These are phyloP conservation scores for Globisporangium emineosum DNA, from an alignment of 352 stramenopile species.

Conservation along the genomic window DNA sequence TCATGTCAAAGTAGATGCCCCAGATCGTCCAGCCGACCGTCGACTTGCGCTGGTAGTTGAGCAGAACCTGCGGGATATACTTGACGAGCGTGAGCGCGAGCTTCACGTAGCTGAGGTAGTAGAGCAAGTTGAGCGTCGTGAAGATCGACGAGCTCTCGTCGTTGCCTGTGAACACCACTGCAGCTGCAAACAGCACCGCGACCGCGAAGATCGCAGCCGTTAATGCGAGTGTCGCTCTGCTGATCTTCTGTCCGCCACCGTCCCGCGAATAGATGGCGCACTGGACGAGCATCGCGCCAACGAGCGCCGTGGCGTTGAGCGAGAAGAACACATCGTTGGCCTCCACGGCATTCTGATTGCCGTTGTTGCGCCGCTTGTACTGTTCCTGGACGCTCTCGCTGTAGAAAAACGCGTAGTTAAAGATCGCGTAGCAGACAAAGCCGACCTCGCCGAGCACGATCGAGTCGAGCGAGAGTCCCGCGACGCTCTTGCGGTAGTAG, in stretches of 20 bases:
- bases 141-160: conserved; percentile 29
- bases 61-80: conserved; percentile 93
- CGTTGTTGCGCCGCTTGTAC: conserved; percentile 81
- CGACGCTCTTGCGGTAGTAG: conserved; percentile 81
- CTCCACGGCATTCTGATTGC: conserved; percentile 83
- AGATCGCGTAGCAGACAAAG: conserved; percentile 94
- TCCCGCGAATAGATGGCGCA: conserved; percentile 85
- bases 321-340: conserved; percentile 94
- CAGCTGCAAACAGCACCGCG: neutral
- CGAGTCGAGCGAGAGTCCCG: conserved; percentile 92
- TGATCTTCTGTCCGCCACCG: conserved; percentile 47
- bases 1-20: conserved; percentile 97
- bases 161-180: neutral
- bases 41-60: conserved; percentile 94
- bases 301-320: conserved; percentile 89
- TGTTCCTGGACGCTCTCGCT: conserved; percentile 80
- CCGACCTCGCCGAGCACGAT: conserved; percentile 92
- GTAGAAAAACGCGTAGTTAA: conserved; percentile 93
- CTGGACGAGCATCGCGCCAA: conserved; percentile 87
- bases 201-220: neutral
- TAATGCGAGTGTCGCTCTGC: conserved; percentile 20
- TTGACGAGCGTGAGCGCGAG: conserved; percentile 95
- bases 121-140: conserved; percentile 91
- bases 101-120: conserved; percentile 94
- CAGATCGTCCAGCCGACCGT: conserved; percentile 96